Percentiles rank a stretch among this genome's conserved stretches.
phyloP scores from a whole-genome alignment of 1,284 basidiomycete genomes.

The Cutaneotrichosporon mucoides region DNA sequence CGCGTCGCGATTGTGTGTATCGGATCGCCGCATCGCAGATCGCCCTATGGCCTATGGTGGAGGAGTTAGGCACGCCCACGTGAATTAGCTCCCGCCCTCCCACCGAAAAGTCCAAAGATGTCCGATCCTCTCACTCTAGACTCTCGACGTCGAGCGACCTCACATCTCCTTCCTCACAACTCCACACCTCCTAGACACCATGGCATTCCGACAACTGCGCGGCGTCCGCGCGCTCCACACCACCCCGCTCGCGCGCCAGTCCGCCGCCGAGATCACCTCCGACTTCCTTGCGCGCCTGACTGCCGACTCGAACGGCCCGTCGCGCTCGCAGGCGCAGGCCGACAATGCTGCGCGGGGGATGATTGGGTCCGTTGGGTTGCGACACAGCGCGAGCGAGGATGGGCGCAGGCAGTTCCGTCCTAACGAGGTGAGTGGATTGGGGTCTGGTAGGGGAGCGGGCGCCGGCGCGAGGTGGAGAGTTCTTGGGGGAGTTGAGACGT shows the following conservation, averaged over 20 bases:
- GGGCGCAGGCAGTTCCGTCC: slow-evolving; percentile 4
- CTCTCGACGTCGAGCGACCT: background rate
- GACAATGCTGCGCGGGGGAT: slow-evolving; percentile 15
- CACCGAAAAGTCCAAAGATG: too few relatives aligned
- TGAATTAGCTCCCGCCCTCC: too few relatives aligned
- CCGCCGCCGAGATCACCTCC: slow-evolving; percentile 12
- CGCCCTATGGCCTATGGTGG: too few relatives aligned
- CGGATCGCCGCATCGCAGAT: too few relatives aligned
- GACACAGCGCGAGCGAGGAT: slow-evolving; percentile 5
- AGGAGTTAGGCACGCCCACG: too few relatives aligned
- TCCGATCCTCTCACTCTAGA: background rate
- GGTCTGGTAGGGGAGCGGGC: background rate
- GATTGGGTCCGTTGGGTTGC: slow-evolving; percentile 16
- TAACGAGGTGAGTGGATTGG: slow-evolving; percentile 8
- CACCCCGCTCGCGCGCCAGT: slow-evolving; percentile 3
- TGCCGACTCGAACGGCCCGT: background rate
- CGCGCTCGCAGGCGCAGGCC: background rate
- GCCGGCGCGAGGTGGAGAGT: background rate
- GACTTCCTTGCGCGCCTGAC: slow-evolving; percentile 21
- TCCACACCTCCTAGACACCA: background rate
- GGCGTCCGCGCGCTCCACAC: slow-evolving; percentile 2
- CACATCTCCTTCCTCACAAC: background rate
- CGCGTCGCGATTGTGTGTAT: too few relatives aligned
- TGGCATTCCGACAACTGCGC: background rate
- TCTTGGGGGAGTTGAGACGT: background rate